Percentiles rank a stretch among this genome's conserved stretches.
Evolutionary conservation across 495 filamentous ascomycete species (phyloP).

Genomic region (Penicillium atrosanguineum): DNA sequence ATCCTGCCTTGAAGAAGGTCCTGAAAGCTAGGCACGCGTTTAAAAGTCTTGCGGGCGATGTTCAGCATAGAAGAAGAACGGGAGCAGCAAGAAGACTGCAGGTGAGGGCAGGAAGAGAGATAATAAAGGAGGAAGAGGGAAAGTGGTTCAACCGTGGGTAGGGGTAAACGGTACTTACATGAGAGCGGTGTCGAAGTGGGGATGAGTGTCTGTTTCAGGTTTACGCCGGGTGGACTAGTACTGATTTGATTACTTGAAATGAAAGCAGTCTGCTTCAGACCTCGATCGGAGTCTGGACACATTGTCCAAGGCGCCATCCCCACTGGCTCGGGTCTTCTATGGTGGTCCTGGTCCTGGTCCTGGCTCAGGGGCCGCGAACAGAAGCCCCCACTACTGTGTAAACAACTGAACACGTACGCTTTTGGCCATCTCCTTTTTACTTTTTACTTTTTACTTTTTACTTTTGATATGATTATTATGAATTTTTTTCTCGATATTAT

Average conservation of each 20-base stretch:
- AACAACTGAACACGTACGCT: conserved; percentile 10
- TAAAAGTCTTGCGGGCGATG: conserved; percentile 50
- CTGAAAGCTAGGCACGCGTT: conserved; percentile 59
- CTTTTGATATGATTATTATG: conserved; percentile 5
- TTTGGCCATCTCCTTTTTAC: conserved; percentile 3
- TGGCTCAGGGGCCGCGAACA: conserved; percentile 5
- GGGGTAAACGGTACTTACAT: conserved; percentile 21
- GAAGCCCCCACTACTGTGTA: not conserved
- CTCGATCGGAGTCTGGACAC: conserved; percentile 7
- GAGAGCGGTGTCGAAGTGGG: conserved; percentile 21
- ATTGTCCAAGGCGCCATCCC: conserved; percentile 7
- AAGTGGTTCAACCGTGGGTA: conserved; percentile 33
- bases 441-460: not conserved
- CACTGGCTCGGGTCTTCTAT: conserved; percentile 1
- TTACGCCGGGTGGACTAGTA: conserved; percentile 18
- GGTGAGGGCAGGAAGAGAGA: conserved; percentile 18
- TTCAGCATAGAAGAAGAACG: conserved; percentile 48
- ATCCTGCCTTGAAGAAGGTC: conserved; percentile 59
- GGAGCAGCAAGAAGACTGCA: conserved; percentile 32
- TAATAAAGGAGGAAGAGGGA: conserved; percentile 25
- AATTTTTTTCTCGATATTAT: not conserved
- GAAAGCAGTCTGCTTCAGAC: not conserved
- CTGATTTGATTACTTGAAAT: not conserved
- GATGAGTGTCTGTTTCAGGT: conserved; percentile 39
- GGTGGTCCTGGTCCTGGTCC: not conserved